Evolutionary conservation across 2,329 filamentous ascomycete genomes (phyloP).

Genomic region (Ceratocystis harringtonii): DNA sequence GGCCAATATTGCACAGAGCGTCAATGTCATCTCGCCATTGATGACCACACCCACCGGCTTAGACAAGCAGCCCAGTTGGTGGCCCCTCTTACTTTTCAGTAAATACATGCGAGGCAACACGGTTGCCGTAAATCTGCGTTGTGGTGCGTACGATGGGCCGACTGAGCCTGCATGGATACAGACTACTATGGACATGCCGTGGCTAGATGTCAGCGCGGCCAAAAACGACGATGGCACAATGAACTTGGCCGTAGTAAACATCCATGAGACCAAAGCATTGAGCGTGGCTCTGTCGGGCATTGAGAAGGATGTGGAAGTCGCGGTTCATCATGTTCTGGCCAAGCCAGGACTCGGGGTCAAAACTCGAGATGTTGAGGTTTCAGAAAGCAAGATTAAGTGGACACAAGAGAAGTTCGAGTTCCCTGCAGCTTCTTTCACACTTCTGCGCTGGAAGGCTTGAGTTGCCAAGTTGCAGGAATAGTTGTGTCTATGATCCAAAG

Average conservation of each 20-base stretch:
- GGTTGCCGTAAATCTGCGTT: constrained; percentile 48
- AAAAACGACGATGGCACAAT: constrained; percentile 43
- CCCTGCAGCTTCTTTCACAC: constrained; percentile 49
- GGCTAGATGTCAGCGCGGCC: constrained; percentile 51
- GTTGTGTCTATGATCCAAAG: neutral
- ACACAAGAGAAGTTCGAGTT: constrained; percentile 42
- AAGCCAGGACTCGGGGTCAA: constrained; percentile 38
- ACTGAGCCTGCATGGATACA: constrained; percentile 52
- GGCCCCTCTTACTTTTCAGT: constrained; percentile 53
- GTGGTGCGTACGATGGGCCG: constrained; percentile 48
- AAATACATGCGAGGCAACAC: constrained; percentile 55
- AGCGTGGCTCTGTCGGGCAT: constrained; percentile 45
- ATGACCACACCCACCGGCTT: constrained; percentile 54
- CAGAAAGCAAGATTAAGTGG: constrained; percentile 39
- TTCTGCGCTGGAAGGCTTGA: constrained; percentile 40
- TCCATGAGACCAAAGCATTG: constrained; percentile 45
- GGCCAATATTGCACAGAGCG: constrained; percentile 63
- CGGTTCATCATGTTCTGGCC: constrained; percentile 49
- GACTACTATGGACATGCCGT: constrained; percentile 52
- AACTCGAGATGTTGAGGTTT: constrained; percentile 39
- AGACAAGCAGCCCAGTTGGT: constrained; percentile 60
- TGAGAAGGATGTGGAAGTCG: constrained; percentile 30
- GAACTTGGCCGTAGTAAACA: constrained; percentile 59
- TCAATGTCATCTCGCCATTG: constrained; percentile 64
- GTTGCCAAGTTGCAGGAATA: neutral